phyloP scores from a whole-genome alignment of 495 filamentous ascomycete species.

The Lepidopterella palustris region DNA sequence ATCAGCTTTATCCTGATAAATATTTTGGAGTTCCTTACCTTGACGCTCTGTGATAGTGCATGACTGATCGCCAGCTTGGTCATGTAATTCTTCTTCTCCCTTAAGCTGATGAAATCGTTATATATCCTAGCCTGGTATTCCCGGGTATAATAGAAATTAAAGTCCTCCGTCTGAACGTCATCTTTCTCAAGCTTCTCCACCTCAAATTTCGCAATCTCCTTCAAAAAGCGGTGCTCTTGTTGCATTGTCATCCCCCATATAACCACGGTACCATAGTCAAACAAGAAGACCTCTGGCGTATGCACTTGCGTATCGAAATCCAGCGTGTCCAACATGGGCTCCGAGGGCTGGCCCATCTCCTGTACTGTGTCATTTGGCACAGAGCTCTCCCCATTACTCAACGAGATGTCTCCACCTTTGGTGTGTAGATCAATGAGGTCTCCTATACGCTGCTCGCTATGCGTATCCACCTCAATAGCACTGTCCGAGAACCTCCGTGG shows the following conservation, averaged over 20 bases:
- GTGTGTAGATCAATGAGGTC: constrained; percentile 40
- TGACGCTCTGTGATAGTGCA: constrained; percentile 88
- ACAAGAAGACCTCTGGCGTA: constrained; percentile 90
- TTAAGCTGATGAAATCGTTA: constrained; percentile 94
- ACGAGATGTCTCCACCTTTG: constrained; percentile 10
- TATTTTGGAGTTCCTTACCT: constrained; percentile 45
- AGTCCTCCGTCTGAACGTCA: constrained; percentile 90
- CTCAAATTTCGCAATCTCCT: constrained; percentile 94
- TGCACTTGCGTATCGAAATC: constrained; percentile 74
- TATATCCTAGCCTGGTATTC: constrained; percentile 98
- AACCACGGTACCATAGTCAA: constrained; percentile 99
- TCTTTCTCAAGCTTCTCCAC: constrained; percentile 77
- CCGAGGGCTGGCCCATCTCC: constrained; percentile 5
- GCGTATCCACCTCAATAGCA: constrained; percentile 37
- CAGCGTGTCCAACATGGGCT: constrained; percentile 19
- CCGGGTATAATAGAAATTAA: constrained; percentile 97
- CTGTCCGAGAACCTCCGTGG: constrained; percentile 39
- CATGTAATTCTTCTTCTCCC: constrained; percentile 95
- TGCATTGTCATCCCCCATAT: constrained; percentile 92
- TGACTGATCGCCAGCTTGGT: constrained; percentile 94
- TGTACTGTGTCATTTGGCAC: background rate
- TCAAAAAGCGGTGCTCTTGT: constrained; percentile 81
- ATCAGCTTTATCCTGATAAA: constrained; percentile 2
- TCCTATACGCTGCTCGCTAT: constrained; percentile 32
- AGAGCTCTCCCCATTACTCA: constrained; percentile 2